Evolutionary conservation across 2,329 filamentous ascomycete species (phyloP).

Genomic region (Diaporthe citri): DNA sequence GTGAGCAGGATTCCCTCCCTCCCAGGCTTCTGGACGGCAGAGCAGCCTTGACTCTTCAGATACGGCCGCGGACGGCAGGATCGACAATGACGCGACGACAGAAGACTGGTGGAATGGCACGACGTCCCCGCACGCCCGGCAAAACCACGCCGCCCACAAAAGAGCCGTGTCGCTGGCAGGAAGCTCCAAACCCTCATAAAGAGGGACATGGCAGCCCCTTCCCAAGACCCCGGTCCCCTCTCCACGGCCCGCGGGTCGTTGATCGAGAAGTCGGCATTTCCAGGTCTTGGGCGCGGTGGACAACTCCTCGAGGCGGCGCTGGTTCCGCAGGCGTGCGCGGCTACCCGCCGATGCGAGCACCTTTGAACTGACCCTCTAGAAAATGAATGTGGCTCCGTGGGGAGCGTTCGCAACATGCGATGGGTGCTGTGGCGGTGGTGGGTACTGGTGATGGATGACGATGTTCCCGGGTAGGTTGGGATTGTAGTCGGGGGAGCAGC

Average conservation of each 20-base stretch:
- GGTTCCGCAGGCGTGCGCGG: constrained; percentile 29
- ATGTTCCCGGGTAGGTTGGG: background rate
- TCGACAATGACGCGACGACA: background rate
- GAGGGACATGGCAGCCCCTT: constrained; percentile 17
- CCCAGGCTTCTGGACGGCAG: constrained; percentile 37
- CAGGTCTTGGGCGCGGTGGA: constrained; percentile 37
- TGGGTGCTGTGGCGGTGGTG: background rate
- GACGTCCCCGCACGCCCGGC: constrained; percentile 35
- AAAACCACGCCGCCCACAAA: constrained; percentile 10
- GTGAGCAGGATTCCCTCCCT: constrained; percentile 34
- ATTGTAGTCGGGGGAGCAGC: background rate
- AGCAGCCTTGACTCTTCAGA: constrained; percentile 37
- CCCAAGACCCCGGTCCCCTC: constrained; percentile 34
- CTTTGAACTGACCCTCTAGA: constrained; percentile 38
- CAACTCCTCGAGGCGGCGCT: constrained; percentile 17
- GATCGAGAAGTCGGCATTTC: constrained; percentile 36
- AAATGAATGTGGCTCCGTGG: background rate
- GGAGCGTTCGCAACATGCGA: constrained; percentile 7
- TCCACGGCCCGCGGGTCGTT: constrained; percentile 24
- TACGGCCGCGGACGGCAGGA: background rate
- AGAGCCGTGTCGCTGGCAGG: constrained; percentile 34
- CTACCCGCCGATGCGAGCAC: constrained; percentile 34
- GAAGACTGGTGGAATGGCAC: constrained; percentile 17
- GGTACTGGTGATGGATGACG: background rate
- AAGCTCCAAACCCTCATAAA: background rate